Conservation (phyloP, 1,284 basidiomycete genomes). For the Chalciporus sp. region DNA sequence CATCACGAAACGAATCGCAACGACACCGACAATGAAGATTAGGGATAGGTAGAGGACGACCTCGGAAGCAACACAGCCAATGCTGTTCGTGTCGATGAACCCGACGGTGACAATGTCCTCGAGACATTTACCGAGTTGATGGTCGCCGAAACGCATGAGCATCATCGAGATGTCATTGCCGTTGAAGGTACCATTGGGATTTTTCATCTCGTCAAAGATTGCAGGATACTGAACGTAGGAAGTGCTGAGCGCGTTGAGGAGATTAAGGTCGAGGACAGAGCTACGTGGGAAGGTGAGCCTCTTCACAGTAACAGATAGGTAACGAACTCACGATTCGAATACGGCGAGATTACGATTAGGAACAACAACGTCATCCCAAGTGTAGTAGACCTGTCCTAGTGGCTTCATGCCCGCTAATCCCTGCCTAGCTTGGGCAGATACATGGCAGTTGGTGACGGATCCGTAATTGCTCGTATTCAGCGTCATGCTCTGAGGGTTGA, state of each 20-base stretch:
- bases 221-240: conserved; percentile 81
- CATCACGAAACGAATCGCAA: conserved; percentile 94
- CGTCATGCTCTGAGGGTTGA: conserved; percentile 64
- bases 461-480: conserved; percentile 75
- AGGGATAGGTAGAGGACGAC: conserved; percentile 95
- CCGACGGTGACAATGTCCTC: conserved; percentile 87
- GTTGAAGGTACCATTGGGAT: conserved; percentile 72
- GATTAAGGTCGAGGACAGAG: conserved; percentile 83
- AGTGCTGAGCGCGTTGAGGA: conserved; percentile 83
- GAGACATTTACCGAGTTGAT: conserved; percentile 78
- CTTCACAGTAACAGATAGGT: conserved; percentile 3
- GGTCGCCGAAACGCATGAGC: conserved; percentile 68
- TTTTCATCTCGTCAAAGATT: conserved; percentile 80
- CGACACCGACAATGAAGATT: conserved; percentile 97
- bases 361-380: conserved; percentile 84
- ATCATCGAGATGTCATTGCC: conserved; percentile 87
- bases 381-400: conserved; percentile 89
- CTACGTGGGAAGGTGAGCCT: conserved; percentile 43
- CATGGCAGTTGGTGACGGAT: conserved; percentile 72
- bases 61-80: conserved; percentile 94
- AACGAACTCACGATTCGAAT: conserved; percentile 76
- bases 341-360: conserved; percentile 82
- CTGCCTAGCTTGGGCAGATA: conserved; percentile 53
- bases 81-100: conserved; percentile 91
- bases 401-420: conserved; percentile 52